Evolutionary conservation across 257 asterid genomes (phyloP).

Genomic region (Penstemon eatonii): DNA sequence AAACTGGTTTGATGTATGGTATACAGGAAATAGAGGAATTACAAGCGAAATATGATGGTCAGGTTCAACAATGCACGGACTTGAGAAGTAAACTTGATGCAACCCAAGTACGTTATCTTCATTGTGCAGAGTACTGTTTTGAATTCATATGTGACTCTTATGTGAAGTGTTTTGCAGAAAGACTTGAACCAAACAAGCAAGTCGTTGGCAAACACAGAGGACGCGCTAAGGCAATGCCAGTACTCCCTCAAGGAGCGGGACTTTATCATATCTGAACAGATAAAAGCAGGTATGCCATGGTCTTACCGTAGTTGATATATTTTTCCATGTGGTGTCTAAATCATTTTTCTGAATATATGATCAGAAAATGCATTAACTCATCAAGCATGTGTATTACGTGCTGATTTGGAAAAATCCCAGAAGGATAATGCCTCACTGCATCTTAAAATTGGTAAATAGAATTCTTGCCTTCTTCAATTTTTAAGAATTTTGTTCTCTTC

Average conservation of each 20-base stretch:
- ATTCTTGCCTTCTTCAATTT: slow-evolving; percentile 1
- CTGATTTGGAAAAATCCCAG: slow-evolving; percentile 78
- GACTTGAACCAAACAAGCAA: slow-evolving; percentile 57
- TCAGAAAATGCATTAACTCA: slow-evolving; percentile 81
- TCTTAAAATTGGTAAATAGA: slow-evolving; percentile 58
- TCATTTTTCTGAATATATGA: slow-evolving; percentile 13
- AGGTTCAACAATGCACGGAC: slow-evolving; percentile 59
- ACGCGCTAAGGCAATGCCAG: slow-evolving; percentile 50
- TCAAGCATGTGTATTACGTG: slow-evolving; percentile 74
- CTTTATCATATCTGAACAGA: slow-evolving; percentile 73
- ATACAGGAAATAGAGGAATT: slow-evolving; percentile 64
- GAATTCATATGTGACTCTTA: slow-evolving; percentile 29
- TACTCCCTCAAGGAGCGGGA: slow-evolving; percentile 73
- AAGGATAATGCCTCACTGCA: slow-evolving; percentile 63
- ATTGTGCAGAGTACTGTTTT: background rate
- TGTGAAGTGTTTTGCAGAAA: slow-evolving; percentile 45
- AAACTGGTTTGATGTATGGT: slow-evolving; percentile 7
- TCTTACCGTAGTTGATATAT: slow-evolving; percentile 8
- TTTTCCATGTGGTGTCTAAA: slow-evolving; percentile 22
- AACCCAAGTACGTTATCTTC: slow-evolving; percentile 49
- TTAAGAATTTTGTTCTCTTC: background rate
- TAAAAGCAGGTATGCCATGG: slow-evolving; percentile 58
- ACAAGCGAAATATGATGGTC: slow-evolving; percentile 53
- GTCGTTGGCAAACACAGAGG: slow-evolving; percentile 59
- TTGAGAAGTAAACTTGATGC: slow-evolving; percentile 62